Conservation (phyloP, 1,139 yeast genomes). For the Blastobotrys malaysiensis region DNA sequence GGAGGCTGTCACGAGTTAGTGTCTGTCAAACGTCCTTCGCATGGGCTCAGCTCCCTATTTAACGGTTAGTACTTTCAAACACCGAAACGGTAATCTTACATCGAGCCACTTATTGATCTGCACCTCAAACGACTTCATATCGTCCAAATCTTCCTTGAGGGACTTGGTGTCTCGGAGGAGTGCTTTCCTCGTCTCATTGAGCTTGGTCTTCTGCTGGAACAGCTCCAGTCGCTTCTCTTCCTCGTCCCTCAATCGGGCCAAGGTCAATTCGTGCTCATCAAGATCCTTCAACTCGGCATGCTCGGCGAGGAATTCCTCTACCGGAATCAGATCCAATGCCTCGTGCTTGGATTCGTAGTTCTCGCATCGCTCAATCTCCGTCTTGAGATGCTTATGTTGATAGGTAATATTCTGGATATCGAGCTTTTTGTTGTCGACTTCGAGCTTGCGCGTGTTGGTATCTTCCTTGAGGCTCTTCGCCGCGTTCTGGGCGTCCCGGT, state of each 20-base stretch:
- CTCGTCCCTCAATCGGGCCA: slow-evolving; percentile 33
- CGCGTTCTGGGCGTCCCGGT: slow-evolving; percentile 25
- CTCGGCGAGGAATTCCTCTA: slow-evolving; percentile 26
- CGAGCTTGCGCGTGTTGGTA: slow-evolving; percentile 23
- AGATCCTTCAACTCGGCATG: slow-evolving; percentile 24
- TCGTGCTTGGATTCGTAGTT: slow-evolving; percentile 28
- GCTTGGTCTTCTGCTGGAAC: slow-evolving; percentile 23
- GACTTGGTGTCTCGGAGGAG: slow-evolving; percentile 24
- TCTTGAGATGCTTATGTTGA: slow-evolving; percentile 30
- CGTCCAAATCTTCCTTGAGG: slow-evolving; percentile 28
- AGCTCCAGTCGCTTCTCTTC: slow-evolving; percentile 27
- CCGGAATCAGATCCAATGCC: slow-evolving; percentile 28
- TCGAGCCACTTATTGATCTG: slow-evolving; percentile 26
- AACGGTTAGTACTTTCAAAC: neutral
- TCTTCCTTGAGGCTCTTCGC: slow-evolving; percentile 20
- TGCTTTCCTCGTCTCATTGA: slow-evolving; percentile 22
- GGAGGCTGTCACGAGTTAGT: no score
- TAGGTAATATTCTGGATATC: slow-evolving; percentile 33
- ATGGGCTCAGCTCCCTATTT: slow-evolving; percentile 22
- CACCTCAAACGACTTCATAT: slow-evolving; percentile 22
- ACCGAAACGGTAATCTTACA: neutral
- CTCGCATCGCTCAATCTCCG: slow-evolving; percentile 29
- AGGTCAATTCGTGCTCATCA: slow-evolving; percentile 25
- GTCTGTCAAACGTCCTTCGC: slow-evolving; percentile 21
- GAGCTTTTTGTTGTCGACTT: slow-evolving; percentile 28